Base-by-base conservation (phyloP, 208 protist genomes). In the Leishmania mexicana region DNA sequence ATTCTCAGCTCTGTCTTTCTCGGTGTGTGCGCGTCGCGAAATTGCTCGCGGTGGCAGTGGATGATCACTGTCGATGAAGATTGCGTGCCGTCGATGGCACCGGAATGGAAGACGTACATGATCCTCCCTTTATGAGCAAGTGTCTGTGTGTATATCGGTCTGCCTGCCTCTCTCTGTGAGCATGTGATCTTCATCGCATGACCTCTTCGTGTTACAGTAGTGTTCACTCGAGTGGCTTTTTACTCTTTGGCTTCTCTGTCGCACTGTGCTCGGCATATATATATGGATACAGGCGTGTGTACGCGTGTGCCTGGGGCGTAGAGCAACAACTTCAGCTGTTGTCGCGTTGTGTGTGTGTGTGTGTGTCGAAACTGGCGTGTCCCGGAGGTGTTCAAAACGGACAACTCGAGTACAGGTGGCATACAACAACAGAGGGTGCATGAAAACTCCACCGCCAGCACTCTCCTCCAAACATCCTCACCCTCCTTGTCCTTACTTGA, bases 121-220 rank as follows among this genome's bases (percentile, higher is more conserved):
- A 13, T 85, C 5, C 71, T 71, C n/a, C 76, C 28, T 47, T 76
- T 74, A n/a, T 76, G 62, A 73, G 58, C 75, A 24, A n/a, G 62
- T 79, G 19, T 54, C 17, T 74, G 19, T 74, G 38, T 71, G 65
- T 15, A 47, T 40, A 17, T 71, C 35, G 76, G 15, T 64, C 58
- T 77, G 5, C 38, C 42, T 77, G 42, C 35, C 21, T 77, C 49
- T 76, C 51, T 13, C 58, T 76, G 11, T 64, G n/a, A 64, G 28
- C 58, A 17, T 75, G 24, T 42, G 71, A 40, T 78, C 47, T 75
- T 51, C 51, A 42, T 51, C 51, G 17, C 28, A 40, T 11, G 38
- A 21, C 15, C 67, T 75, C 71, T 75, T 75, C 28, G 42, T 75
- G 19, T 17, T 17, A 31, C 70, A 40, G n/a, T 49, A 57, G 31